A percentile compares a stretch with the other conserved stretches of the same genome.
These are phyloP conservation scores for Schoenoplectus tabernaemontani DNA, from an alignment of 202 grass and related monocot species.

Conservation along the genomic window DNA sequence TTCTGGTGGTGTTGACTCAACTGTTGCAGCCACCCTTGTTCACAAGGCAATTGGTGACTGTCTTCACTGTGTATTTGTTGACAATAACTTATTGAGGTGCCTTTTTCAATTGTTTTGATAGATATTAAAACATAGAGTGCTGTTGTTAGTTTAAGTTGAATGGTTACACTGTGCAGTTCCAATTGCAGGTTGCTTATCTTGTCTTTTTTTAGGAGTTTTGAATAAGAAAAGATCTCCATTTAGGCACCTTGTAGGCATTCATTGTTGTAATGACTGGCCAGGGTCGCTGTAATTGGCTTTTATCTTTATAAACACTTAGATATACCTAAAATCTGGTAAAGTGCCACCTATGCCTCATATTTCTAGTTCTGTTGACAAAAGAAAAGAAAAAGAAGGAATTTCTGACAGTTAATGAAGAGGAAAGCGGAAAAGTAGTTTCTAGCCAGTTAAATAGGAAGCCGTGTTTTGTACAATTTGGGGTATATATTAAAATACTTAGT, in stretches of 20 bases:
- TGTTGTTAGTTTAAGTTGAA: not conserved
- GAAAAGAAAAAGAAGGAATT: not conserved
- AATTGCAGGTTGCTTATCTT: not conserved
- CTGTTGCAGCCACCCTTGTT: slow-evolving; percentile 81
- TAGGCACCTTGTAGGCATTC: not conserved
- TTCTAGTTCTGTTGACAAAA: not conserved
- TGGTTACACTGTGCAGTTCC: not conserved
- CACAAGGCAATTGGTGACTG: slow-evolving; percentile 75
- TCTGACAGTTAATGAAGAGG: not conserved
- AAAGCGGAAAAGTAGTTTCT: not conserved
- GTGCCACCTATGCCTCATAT: not conserved
- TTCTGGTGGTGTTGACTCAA: slow-evolving; percentile 89
- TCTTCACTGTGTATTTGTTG: slow-evolving; percentile 91
- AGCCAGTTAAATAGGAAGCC: not conserved
- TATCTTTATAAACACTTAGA: not conserved
- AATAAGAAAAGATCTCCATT: not conserved
- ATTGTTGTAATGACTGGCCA: not conserved
- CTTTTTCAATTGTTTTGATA: not conserved
- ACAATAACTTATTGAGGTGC: slow-evolving; percentile 79
- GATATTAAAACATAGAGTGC: not conserved
- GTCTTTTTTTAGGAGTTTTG: not conserved
- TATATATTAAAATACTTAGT: not conserved
- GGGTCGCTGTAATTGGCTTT: not conserved
- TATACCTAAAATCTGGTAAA: not conserved
- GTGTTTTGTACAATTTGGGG: not conserved